Conservation (phyloP, 768 basidiomycete species). For the Russula sp. region DNA sequence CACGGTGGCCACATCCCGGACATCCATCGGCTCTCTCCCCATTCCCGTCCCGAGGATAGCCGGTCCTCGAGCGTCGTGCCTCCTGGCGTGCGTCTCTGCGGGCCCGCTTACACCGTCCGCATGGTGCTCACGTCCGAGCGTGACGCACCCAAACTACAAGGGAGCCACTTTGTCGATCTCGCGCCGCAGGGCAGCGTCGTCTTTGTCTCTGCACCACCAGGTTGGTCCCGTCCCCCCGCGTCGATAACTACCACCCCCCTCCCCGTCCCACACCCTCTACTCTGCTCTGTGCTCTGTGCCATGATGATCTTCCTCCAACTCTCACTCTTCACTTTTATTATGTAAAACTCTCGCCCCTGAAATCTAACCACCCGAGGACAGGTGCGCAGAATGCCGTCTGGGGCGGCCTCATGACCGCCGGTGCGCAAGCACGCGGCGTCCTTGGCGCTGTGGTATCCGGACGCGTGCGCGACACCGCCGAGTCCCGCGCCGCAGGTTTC, state of each 20-base stretch:
- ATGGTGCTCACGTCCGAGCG: slow-evolving; percentile 60
- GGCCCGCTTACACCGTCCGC: slow-evolving; percentile 81
- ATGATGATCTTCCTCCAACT: neutral
- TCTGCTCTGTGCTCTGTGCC: neutral
- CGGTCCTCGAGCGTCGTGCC: too few species aligned
- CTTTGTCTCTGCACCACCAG: slow-evolving; percentile 65
- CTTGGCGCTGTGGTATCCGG: slow-evolving; percentile 78
- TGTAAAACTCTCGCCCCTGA: neutral
- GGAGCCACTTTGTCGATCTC: slow-evolving; percentile 77
- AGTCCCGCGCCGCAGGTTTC: slow-evolving; percentile 62
- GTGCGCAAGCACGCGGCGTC: slow-evolving; percentile 63
- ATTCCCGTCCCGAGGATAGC: slow-evolving; percentile 25
- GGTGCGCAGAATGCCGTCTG: slow-evolving; percentile 78
- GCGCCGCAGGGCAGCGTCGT: slow-evolving; percentile 57
- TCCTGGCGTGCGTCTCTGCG: slow-evolving; percentile 51
- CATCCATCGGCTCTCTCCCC: slow-evolving; percentile 50
- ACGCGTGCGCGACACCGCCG: slow-evolving; percentile 75
- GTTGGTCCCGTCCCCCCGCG: slow-evolving; percentile 35
- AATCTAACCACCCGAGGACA: slow-evolving; percentile 24
- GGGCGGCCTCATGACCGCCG: slow-evolving; percentile 90
- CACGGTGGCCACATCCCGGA: slow-evolving; percentile 81
- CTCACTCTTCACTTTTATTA: neutral
- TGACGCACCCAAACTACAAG: slow-evolving; percentile 51
- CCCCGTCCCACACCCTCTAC: neutral
- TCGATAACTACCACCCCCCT: neutral